Conservation (phyloP, 352 stramenopile species). For the Globisporangium emineosum region DNA sequence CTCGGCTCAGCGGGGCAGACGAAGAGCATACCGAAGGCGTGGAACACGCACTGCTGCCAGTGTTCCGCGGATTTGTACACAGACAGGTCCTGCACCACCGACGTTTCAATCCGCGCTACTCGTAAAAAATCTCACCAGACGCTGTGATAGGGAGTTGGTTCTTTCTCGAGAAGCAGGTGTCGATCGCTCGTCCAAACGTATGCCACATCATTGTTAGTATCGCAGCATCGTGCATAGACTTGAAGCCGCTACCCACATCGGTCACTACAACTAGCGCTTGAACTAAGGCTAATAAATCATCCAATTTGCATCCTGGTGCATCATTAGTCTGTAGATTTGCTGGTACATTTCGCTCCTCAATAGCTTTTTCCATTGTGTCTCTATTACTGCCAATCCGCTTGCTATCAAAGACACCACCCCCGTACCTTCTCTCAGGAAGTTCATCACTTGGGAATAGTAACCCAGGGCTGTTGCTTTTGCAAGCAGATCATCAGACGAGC, state of each 20-base stretch:
- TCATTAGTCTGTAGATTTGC: constrained; percentile 18
- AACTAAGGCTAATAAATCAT: constrained; percentile 18
- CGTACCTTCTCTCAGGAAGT: too few species aligned
- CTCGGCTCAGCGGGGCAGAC: not conserved
- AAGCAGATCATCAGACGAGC: too few species aligned
- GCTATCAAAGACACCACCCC: too few species aligned
- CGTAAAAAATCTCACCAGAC: constrained; percentile 18
- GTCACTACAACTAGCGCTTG: not conserved
- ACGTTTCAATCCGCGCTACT: constrained; percentile 8
- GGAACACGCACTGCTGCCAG: constrained; percentile 15
- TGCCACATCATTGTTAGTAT: constrained; percentile 21
- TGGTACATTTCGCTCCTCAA: constrained; percentile 23
- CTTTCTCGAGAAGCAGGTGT: constrained; percentile 23
- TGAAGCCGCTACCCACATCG: not conserved
- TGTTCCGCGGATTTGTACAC: constrained; percentile 9
- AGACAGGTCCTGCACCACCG: constrained; percentile 9
- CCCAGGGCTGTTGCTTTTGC: too few species aligned
- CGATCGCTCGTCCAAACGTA: constrained; percentile 19
- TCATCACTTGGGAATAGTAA: too few species aligned
- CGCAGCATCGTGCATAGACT: constrained; percentile 17
- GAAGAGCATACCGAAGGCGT: constrained; percentile 8
- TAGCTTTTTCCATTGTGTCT: too few species aligned
- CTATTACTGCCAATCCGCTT: too few species aligned
- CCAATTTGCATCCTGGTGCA: constrained; percentile 20
- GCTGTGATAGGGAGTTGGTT: constrained; percentile 13